Evolutionary conservation across 75 land plant species (phyloP), one percentile per base, ranked within the genome.

Genomic region (Azolla pinnata): DNA sequence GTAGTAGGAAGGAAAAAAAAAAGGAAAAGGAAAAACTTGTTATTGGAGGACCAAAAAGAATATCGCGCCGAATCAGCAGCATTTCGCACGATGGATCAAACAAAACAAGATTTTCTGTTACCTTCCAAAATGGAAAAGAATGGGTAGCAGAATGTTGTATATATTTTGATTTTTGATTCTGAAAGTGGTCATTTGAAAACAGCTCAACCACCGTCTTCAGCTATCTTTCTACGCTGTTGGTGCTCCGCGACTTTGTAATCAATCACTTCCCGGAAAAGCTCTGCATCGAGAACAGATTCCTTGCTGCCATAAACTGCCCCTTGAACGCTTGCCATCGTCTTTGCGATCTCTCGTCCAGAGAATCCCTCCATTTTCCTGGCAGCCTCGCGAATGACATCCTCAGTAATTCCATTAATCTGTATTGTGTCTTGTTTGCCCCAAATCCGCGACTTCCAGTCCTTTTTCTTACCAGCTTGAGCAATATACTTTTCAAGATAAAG

Each of bases 311-410:
- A 93, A 5, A 93, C 96, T 33, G 87, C 81, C 30, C 97, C 98
- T 61, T 83, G 95, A 21, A 86, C 81, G 62, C 90, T 68, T 5
- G 98, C 90, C 81, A 93, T 76, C 54, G 87, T 69, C 56, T 93
- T 93, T 19, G 98, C 98, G 32, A 86, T 89, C 71, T 93, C 98
- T 44, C 98, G 84, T 20, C 98, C 98, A 25, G 96, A 89, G 69
- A 93, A 93, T 21, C 96, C 98, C 49, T 86, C 87, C 0, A 83
- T 89, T 58, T 79, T 89, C 18, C 14, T 23, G 2, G 96, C 96
- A 32, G 87, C 98, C 47, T 89, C 95, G 29, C 65, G 67, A 47
- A 89, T 40, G 27, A 85, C 60, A 28, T 93, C 96, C 12, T 93
- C 98, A 0, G 82, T 66, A n/a, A 93, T 21, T 30, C 75, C 90